Evolutionary conservation across 345 rosid species (phyloP).

Genomic region (Pistacia integerrima): DNA sequence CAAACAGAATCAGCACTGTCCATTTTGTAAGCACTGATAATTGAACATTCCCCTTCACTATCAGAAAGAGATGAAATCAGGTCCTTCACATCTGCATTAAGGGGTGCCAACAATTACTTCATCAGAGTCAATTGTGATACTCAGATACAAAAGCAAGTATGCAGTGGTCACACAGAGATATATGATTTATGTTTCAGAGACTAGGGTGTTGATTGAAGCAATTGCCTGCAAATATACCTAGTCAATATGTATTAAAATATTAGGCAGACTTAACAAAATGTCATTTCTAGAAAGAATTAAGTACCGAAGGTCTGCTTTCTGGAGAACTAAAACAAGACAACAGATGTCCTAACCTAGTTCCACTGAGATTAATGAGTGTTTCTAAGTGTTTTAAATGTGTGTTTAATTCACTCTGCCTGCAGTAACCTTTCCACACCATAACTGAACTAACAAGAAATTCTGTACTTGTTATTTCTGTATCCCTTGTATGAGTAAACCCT

Average conservation of each 20-base stretch:
- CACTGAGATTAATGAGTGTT: background rate
- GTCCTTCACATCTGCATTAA: slow-evolving; percentile 80
- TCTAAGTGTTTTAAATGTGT: background rate
- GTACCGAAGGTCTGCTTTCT: background rate
- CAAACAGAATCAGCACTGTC: slow-evolving; percentile 77
- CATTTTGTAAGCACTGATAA: slow-evolving; percentile 70
- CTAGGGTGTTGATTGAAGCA: background rate
- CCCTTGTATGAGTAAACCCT: background rate
- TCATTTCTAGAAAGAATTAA: background rate
- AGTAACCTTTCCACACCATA: background rate
- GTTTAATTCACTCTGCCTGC: background rate
- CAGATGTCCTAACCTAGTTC: background rate
- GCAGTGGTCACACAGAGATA: background rate
- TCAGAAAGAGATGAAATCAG: slow-evolving; percentile 84
- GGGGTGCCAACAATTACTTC: slow-evolving; percentile 2
- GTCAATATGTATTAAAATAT: background rate
- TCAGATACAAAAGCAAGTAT: background rate
- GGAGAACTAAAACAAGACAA: background rate
- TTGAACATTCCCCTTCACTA: slow-evolving; percentile 76
- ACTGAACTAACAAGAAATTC: background rate
- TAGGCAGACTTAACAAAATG: background rate
- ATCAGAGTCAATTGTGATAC: background rate
- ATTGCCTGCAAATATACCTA: background rate
- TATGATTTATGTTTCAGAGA: background rate
- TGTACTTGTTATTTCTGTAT: background rate